phyloP scores from a whole-genome alignment of 768 basidiomycete species.

The Candolleomyces aberdarensis region DNA sequence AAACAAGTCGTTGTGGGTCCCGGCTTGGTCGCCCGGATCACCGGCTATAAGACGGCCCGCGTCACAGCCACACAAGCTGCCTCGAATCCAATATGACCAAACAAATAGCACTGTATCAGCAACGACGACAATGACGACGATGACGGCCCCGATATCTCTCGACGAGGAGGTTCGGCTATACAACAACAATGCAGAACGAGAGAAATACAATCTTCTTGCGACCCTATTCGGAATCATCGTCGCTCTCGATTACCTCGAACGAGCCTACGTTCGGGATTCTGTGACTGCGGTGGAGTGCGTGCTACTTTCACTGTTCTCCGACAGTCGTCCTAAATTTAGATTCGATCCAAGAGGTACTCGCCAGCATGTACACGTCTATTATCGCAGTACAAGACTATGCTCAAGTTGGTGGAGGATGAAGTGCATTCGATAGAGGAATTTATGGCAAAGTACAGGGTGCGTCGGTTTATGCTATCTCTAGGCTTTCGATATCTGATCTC shows the following conservation, averaged over 20 bases:
- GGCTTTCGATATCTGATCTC: neutral
- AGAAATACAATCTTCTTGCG: constrained; percentile 81
- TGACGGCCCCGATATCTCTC: constrained; percentile 29
- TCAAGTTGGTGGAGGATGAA: constrained; percentile 90
- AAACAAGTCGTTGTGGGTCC: no score
- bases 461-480: neutral
- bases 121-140: neutral
- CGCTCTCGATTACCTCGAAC: constrained; percentile 89
- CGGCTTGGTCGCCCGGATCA: no score
- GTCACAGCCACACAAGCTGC: no score
- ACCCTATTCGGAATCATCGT: constrained; percentile 92
- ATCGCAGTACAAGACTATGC: constrained; percentile 96
- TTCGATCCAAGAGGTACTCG: constrained; percentile 70
- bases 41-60: no score
- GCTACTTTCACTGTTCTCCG: neutral
- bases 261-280: constrained; percentile 92
- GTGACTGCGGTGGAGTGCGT: constrained; percentile 87
- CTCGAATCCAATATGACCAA: no score
- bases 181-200: constrained; percentile 84
- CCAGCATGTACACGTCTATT: constrained; percentile 93
- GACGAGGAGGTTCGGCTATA: constrained; percentile 93
- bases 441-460: constrained; percentile 82
- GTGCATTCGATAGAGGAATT: constrained; percentile 86
- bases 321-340: constrained; percentile 23
- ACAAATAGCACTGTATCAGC: neutral